Percentiles rank a stretch among this genome's conserved stretches.
Conservation (phyloP, 2,329 filamentous ascomycete species). For the Xylariaceae sp. region DNA sequence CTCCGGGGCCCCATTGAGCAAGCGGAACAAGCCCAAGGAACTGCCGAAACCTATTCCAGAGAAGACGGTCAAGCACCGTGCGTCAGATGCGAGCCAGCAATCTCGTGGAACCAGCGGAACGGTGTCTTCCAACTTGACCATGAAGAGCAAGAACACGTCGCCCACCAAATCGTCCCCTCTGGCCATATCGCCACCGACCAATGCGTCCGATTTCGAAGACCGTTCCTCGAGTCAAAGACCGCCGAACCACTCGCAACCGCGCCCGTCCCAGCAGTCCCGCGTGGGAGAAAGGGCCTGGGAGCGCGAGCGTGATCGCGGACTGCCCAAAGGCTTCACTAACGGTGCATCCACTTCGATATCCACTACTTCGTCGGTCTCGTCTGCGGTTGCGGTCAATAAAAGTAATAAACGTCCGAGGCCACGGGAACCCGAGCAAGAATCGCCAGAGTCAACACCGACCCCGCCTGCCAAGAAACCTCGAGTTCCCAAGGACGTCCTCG, state of each 20-base stretch:
- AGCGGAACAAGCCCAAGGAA: conserved; percentile 52
- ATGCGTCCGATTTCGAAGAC: conserved; percentile 58
- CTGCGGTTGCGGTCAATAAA: conserved; percentile 24
- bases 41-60: conserved; percentile 29
- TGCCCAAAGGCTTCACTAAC: conserved; percentile 19
- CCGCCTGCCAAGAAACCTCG: conserved; percentile 35
- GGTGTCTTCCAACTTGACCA: conserved; percentile 37
- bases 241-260: conserved; percentile 14
- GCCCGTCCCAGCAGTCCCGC: conserved; percentile 16
- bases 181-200: conserved; percentile 62
- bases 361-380: conserved; percentile 2
- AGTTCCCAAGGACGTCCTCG: conserved; percentile 46
- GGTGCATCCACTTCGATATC: conserved; percentile 22
- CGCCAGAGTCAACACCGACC: conserved; percentile 24
- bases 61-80: conserved; percentile 40
- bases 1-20: conserved; percentile 55
- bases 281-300: conserved; percentile 22
- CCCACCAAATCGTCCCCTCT: conserved; percentile 61
- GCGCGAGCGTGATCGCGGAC: conserved; percentile 17
- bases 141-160: conserved; percentile 52
- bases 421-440: conserved; percentile 24
- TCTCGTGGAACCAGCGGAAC: conserved; percentile 38
- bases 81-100: conserved; percentile 47
- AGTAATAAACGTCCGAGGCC: conserved; percentile 39
- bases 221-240: conserved; percentile 20